These are phyloP conservation scores for Arachnomyces sp. DNA, from an alignment of 2,329 filamentous ascomycete species.

Conservation along the genomic window DNA sequence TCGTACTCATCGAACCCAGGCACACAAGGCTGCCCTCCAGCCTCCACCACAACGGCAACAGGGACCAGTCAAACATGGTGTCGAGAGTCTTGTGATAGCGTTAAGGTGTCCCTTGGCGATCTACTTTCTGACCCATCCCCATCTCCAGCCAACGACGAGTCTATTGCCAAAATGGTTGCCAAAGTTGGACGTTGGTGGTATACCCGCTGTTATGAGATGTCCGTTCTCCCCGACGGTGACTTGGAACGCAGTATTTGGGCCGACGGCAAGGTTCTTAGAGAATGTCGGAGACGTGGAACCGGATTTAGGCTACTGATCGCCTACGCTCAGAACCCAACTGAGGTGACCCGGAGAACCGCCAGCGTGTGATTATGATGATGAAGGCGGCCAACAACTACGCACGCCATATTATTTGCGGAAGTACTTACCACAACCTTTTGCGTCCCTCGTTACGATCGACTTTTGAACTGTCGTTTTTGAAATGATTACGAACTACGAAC, in stretches of 20 bases:
- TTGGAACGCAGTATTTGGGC: conserved; percentile 66
- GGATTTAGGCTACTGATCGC: conserved; percentile 88
- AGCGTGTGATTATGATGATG: conserved; percentile 30
- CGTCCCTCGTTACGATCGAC: not conserved
- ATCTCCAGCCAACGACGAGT: conserved; percentile 66
- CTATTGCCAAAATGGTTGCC: conserved; percentile 86
- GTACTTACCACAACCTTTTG: not conserved
- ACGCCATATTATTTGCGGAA: no score
- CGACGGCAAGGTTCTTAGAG: conserved; percentile 64
- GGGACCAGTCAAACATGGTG: conserved; percentile 16
- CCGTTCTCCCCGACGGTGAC: conserved; percentile 44
- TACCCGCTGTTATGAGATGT: conserved; percentile 77
- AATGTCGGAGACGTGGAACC: conserved; percentile 80
- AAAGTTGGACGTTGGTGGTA: conserved; percentile 97
- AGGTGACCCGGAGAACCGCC: conserved; percentile 35
- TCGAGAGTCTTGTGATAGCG: conserved; percentile 27
- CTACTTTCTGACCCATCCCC: conserved; percentile 65
- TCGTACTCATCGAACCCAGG: conserved; percentile 28
- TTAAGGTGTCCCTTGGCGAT: conserved; percentile 52
- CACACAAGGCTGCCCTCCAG: conserved; percentile 4
- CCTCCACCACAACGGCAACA: conserved; percentile 19
- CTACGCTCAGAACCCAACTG: conserved; percentile 71
- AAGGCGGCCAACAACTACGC: no score
- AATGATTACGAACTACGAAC: conserved; percentile 5
- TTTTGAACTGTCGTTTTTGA: conserved; percentile 5